phyloP scores from a whole-genome alignment of 2,329 filamentous ascomycete species.

The Penicillium brasilianum region DNA sequence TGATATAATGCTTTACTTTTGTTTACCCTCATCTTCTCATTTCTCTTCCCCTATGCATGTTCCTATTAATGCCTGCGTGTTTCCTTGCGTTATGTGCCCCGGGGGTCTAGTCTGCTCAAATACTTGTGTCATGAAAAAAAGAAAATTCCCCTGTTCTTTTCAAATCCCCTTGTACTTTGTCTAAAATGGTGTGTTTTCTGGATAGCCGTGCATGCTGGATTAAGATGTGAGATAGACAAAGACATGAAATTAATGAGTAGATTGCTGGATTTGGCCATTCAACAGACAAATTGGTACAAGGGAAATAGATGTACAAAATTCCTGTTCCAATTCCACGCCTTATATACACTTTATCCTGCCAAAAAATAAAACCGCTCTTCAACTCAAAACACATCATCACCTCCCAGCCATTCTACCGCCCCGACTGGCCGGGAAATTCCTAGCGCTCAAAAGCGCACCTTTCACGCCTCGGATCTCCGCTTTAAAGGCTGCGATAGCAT shows the following conservation, averaged over 20 bases:
- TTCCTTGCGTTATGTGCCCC: slow-evolving; percentile 17
- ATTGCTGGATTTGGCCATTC: neutral
- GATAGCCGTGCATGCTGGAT: slow-evolving; percentile 1
- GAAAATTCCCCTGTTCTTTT: slow-evolving; percentile 10
- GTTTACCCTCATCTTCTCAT: slow-evolving; percentile 4
- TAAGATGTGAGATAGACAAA: slow-evolving; percentile 21
- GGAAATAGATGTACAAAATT: neutral
- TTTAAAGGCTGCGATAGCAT: slow-evolving; percentile 63
- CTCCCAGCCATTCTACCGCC: slow-evolving; percentile 31
- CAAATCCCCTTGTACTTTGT: neutral
- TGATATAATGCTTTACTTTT: slow-evolving; percentile 21
- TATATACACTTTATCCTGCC: slow-evolving; percentile 7
- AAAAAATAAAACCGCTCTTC: neutral
- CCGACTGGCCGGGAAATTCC: slow-evolving; percentile 59
- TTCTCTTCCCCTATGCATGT: slow-evolving; percentile 26
- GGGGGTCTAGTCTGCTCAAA: slow-evolving; percentile 22
- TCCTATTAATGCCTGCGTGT: slow-evolving; percentile 32
- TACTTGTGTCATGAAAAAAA: slow-evolving; percentile 27
- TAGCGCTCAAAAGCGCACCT: slow-evolving; percentile 65
- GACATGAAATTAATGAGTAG: slow-evolving; percentile 16
- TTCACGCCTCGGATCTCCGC: slow-evolving; percentile 67
- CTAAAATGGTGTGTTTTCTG: neutral
- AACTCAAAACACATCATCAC: slow-evolving; percentile 11
- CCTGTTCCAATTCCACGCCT: neutral
- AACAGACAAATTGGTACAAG: neutral